Base-by-base conservation (phyloP, 768 basidiomycete genomes). In the Cystofilobasidium bisporidii region DNA sequence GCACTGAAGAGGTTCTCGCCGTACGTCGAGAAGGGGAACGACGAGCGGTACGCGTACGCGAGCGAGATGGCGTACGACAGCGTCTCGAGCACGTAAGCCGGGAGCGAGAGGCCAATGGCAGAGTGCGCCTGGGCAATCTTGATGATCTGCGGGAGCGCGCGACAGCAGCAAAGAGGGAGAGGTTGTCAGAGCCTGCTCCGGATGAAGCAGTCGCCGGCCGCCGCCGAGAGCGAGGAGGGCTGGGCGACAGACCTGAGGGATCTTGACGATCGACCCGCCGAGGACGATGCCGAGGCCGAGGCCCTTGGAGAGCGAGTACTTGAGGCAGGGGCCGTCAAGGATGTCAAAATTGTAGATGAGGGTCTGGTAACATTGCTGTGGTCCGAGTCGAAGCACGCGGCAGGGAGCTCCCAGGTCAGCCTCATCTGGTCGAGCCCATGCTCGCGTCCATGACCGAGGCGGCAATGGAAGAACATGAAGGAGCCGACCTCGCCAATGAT, bases 11-110 rank as follows among this genome's bases (percentile, higher is more conserved):
- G 76, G 80, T 94, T 97, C 78, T 99, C 96, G 74, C 96, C 96
- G 69, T 97, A 99, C 0, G 96, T 97, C 24, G 89, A 91, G 81
- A 97, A 96, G 0, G 96, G 91, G 78, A 93, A 97, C 28, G 80
- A 77, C 74, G 90, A 87, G 28, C 91, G 82, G 72, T 84, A 84
- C 2, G 92, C 87, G 78, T 98, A 99, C 15, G 85, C 85, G 32
- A 92, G 83, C 0, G 86, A 91, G 73, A 99, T 92, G 32, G 87
- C 87, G 72, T 96, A 96, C 0, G 89, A 83, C 33, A 89, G 80
- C 0, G 94, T 97, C 75, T 98, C 94, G 26, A 99, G 86, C 60
- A 88, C 77, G 76, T 91, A 97, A 5, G 91, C 87, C 2, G 87
- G 81, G 2, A 97, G 79, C 0, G 89, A 92, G 26, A 99, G 82